These are phyloP conservation scores for Anisogramma anomala DNA, from an alignment of 2,329 filamentous ascomycete species.

Conservation along the genomic window DNA sequence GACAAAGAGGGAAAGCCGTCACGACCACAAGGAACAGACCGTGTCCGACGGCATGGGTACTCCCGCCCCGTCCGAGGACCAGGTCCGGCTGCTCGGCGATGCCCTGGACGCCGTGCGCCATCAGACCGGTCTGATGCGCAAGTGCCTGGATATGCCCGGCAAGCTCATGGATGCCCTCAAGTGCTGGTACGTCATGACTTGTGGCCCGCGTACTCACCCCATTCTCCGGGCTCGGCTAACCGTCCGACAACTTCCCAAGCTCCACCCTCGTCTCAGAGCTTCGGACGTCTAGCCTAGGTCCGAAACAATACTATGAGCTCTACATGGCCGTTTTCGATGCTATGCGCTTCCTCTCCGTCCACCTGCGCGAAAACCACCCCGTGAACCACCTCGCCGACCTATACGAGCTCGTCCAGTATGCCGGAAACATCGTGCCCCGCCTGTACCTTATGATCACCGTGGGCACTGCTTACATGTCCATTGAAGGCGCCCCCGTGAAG, in stretches of 20 bases:
- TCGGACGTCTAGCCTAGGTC: conserved; percentile 90
- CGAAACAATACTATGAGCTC: conserved; percentile 98
- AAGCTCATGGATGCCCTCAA: conserved; percentile 99
- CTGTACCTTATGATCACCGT: conserved; percentile 99
- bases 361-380: conserved; percentile 93
- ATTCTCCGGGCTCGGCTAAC: not conserved
- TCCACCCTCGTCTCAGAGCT: conserved; percentile 98
- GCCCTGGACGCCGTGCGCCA: conserved; percentile 91
- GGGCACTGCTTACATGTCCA: conserved; percentile 97
- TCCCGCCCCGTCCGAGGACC: conserved; percentile 61
- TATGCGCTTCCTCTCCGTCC: conserved; percentile 87
- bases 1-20: not conserved
- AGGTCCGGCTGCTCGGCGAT: conserved; percentile 92
- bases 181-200: conserved; percentile 65
- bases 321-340: conserved; percentile 99
- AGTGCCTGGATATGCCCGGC: conserved; percentile 89
- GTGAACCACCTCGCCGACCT: conserved; percentile 96
- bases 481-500: conserved; percentile 95
- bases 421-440: conserved; percentile 91
- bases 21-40: not conserved
- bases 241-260: conserved; percentile 36
- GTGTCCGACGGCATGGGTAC: conserved; percentile 26
- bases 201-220: conserved; percentile 7
- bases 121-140: conserved; percentile 94
- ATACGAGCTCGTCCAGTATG: conserved; percentile 96